These are phyloP conservation scores for Colletotrichum eleusines DNA, from an alignment of 2,329 filamentous ascomycete species.

Conservation along the genomic window DNA sequence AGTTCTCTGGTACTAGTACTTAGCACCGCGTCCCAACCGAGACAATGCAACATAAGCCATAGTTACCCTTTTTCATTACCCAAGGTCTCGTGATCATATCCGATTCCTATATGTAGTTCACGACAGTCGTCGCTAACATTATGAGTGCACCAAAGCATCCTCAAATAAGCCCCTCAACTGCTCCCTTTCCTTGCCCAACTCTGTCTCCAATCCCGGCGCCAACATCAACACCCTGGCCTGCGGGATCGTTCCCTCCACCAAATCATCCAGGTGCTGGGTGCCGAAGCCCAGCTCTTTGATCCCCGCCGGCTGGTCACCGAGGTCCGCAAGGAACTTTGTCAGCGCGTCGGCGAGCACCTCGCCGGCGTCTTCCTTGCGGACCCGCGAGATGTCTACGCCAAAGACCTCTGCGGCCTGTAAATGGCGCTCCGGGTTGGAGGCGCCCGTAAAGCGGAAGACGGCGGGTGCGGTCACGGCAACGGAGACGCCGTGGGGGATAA, in stretches of 20 bases:
- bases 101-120: no score
- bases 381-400: slow-evolving; percentile 87
- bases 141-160: slow-evolving; percentile 59
- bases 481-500: slow-evolving; percentile 96
- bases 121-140: not conserved
- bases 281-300: slow-evolving; percentile 87
- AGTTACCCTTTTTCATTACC: not conserved
- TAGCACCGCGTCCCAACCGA: no score
- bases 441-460: slow-evolving; percentile 92
- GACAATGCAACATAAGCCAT: not conserved
- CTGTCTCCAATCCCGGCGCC: slow-evolving; percentile 82
- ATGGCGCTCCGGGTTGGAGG: slow-evolving; percentile 93
- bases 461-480: slow-evolving; percentile 94
- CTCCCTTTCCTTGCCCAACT: slow-evolving; percentile 77
- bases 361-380: slow-evolving; percentile 90
- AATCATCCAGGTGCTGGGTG: slow-evolving; percentile 77
- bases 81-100: not conserved
- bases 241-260: slow-evolving; percentile 95
- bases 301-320: slow-evolving; percentile 92
- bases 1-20: not conserved
- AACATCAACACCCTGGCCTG: slow-evolving; percentile 92
- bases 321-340: slow-evolving; percentile 79
- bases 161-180: slow-evolving; percentile 79
- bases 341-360: slow-evolving; percentile 89
- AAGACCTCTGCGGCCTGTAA: slow-evolving; percentile 90